These are phyloP conservation scores for Candida awuae DNA, from an alignment of 805 yeast genomes.

Conservation along the genomic window DNA sequence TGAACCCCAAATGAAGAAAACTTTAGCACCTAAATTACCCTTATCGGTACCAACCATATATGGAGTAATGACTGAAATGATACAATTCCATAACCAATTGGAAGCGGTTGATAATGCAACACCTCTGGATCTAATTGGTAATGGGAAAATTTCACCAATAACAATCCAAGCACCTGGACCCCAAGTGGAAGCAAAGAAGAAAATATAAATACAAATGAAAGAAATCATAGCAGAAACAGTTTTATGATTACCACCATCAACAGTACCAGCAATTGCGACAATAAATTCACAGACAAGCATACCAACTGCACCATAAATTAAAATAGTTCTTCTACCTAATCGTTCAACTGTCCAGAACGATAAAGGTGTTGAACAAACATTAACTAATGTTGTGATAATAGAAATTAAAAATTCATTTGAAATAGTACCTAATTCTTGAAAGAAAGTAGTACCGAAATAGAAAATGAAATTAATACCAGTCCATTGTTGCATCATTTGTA, in stretches of 20 bases:
- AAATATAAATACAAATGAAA: constrained; percentile 54
- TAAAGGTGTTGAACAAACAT: constrained; percentile 45
- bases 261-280: constrained; percentile 38
- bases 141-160: constrained; percentile 56
- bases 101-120: constrained; percentile 65
- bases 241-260: constrained; percentile 21
- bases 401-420: constrained; percentile 43
- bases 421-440: constrained; percentile 43
- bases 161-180: constrained; percentile 75
- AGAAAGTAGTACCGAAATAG: constrained; percentile 67
- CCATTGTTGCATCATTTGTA: constrained; percentile 58
- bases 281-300: constrained; percentile 50
- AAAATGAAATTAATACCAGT: constrained; percentile 72
- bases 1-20: constrained; percentile 68
- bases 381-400: constrained; percentile 46
- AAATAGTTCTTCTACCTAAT: constrained; percentile 48
- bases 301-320: constrained; percentile 43
- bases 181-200: constrained; percentile 77
- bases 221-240: constrained; percentile 30
- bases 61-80: constrained; percentile 70
- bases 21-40: constrained; percentile 54
- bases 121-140: constrained; percentile 67
- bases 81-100: constrained; percentile 74
- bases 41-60: constrained; percentile 58
- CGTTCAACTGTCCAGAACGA: constrained; percentile 48